Conservation (phyloP, 2,329 filamentous ascomycete species). For the Ilyonectria sp. region DNA sequence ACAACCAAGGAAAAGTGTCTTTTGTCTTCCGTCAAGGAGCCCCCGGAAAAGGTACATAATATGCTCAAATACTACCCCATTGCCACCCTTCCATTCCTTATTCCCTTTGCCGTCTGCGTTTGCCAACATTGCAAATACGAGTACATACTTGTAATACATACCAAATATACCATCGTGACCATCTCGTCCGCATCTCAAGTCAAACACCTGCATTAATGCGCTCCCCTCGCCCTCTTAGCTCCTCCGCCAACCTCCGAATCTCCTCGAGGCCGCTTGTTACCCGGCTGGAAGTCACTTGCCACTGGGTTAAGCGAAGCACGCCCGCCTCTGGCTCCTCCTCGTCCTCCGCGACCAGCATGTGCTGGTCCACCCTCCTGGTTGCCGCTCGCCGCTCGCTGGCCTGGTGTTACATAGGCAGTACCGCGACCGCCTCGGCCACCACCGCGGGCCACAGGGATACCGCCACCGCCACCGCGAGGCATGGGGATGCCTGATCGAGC, state of each 20-base stretch:
- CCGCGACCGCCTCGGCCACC: constrained; percentile 58
- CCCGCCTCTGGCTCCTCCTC: constrained; percentile 60
- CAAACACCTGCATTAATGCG: constrained; percentile 48
- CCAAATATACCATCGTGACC: constrained; percentile 29
- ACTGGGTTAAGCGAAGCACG: constrained; percentile 64
- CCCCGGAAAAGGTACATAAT: constrained; percentile 35
- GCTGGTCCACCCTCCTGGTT: constrained; percentile 53
- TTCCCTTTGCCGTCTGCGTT: constrained; percentile 31
- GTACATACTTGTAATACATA: constrained; percentile 46
- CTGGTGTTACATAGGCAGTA: constrained; percentile 56
- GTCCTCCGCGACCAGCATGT: constrained; percentile 53
- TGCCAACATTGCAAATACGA: constrained; percentile 33
- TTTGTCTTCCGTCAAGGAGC: constrained; percentile 45
- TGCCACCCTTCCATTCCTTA: constrained; percentile 30
- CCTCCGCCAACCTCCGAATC: constrained; percentile 62
- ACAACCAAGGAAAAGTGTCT: constrained; percentile 32
- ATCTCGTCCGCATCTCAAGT: constrained; percentile 7
- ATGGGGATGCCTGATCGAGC: constrained; percentile 58
- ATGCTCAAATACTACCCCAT: constrained; percentile 36
- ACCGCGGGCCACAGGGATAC: constrained; percentile 60
- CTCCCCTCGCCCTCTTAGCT: constrained; percentile 60
- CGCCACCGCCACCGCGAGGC: constrained; percentile 58
- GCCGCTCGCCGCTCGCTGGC: constrained; percentile 55
- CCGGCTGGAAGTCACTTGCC: constrained; percentile 70
- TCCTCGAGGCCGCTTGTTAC: constrained; percentile 71